phyloP scores from a whole-genome alignment of 1,284 basidiomycete species.

The Boletus hoseneyae region DNA sequence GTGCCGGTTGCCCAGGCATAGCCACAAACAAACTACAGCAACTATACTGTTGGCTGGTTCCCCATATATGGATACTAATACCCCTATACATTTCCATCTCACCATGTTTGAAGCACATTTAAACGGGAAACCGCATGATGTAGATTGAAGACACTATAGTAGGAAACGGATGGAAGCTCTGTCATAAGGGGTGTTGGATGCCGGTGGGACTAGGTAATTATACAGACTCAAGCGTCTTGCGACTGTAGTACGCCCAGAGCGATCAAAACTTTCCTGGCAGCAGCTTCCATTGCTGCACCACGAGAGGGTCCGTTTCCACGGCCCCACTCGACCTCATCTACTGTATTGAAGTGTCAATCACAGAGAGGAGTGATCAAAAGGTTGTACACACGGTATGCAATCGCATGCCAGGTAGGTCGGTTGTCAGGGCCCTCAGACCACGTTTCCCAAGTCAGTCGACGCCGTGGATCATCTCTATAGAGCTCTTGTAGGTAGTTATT shows the following conservation, averaged over 20 bases:
- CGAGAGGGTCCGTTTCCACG: conserved; percentile 20
- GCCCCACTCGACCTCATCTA: conserved; percentile 30
- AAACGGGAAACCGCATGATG: background rate
- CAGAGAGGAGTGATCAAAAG: background rate
- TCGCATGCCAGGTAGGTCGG: conserved; percentile 26
- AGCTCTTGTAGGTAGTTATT: conserved; percentile 25
- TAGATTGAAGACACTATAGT: background rate
- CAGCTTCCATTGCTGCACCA: conserved; percentile 25
- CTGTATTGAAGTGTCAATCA: conserved; percentile 12
- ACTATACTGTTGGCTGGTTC: too few relatives aligned
- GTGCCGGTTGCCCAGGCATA: too few relatives aligned
- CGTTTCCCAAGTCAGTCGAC: conserved; percentile 23
- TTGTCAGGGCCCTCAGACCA: conserved; percentile 21
- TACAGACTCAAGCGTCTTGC: background rate
- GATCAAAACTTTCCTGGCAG: conserved; percentile 21
- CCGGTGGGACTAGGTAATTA: background rate
- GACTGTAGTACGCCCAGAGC: conserved; percentile 8
- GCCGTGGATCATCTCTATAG: conserved; percentile 16
- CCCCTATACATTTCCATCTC: conserved; percentile 16
- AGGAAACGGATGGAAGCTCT: background rate
- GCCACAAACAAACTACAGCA: too few relatives aligned
- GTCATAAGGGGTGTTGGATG: background rate
- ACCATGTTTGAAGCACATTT: background rate
- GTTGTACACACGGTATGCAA: conserved; percentile 24
- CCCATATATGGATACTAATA: conserved; percentile 13